Conservation (phyloP, 2,329 filamentous ascomycete genomes). For the Dothistroma pini region DNA sequence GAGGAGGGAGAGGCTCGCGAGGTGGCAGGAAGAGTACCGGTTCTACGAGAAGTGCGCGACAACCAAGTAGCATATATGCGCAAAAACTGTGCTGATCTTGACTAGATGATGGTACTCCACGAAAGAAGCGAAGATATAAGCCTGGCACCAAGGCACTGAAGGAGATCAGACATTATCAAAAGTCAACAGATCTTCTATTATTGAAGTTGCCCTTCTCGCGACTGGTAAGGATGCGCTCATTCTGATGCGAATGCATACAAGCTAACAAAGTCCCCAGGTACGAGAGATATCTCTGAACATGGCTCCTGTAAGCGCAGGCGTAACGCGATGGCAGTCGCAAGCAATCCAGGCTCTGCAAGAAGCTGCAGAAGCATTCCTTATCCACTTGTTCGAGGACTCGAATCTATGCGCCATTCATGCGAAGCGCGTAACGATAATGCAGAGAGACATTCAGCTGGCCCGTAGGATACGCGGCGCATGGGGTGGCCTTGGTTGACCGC, state of each 20-base stretch:
- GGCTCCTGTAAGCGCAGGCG: constrained; percentile 61
- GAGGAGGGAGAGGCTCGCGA: background rate
- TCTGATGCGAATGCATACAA: background rate
- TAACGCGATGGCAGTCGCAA: constrained; percentile 96
- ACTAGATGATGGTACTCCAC: constrained; percentile 15
- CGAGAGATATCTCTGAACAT: constrained; percentile 96
- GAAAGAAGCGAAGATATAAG: constrained; percentile 41
- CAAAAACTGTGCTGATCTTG: background rate
- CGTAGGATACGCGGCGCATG: constrained; percentile 82
- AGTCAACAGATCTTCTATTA: constrained; percentile 92
- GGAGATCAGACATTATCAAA: constrained; percentile 98
- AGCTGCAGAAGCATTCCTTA: constrained; percentile 97
- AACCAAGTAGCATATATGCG: background rate
- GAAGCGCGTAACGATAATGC: constrained; percentile 98
- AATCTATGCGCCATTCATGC: constrained; percentile 98
- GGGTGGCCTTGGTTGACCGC: constrained; percentile 34
- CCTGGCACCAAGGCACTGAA: constrained; percentile 86
- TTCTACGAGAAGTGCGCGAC: constrained; percentile 5
- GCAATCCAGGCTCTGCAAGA: constrained; percentile 97
- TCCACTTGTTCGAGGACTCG: constrained; percentile 97
- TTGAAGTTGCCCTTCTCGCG: constrained; percentile 98
- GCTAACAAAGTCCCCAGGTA: constrained; percentile 44
- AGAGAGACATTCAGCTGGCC: constrained; percentile 96
- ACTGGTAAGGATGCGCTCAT: constrained; percentile 52
- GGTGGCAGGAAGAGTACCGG: constrained; percentile 9